phyloP scores from a whole-genome alignment of 139 green algal genomes.

The Coccomyxa sp. region DNA sequence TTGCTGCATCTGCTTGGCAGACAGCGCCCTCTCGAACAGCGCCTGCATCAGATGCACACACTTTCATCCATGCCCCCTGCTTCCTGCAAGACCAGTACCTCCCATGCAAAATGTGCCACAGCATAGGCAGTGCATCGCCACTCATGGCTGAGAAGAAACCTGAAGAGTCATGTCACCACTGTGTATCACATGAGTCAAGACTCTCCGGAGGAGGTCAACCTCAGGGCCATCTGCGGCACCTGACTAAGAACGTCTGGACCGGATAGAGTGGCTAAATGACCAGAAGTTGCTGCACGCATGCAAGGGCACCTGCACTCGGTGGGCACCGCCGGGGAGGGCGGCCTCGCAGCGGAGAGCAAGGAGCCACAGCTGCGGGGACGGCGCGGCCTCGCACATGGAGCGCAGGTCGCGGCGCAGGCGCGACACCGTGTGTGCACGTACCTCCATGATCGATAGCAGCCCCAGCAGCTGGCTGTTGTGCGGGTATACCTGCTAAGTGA shows the following conservation, averaged over 20 bases:
- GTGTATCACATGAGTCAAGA: too few relatives aligned
- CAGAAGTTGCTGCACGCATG: too few relatives aligned
- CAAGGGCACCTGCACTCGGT: constrained; percentile 13
- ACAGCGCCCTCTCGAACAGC: constrained; percentile 26
- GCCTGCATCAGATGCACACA: constrained; percentile 14
- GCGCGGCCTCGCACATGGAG: not conserved
- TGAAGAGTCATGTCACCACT: too few relatives aligned
- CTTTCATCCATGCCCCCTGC: not conserved
- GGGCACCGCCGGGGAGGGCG: not conserved
- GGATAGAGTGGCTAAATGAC: too few relatives aligned
- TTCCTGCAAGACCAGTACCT: too few relatives aligned
- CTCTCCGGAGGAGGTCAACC: too few relatives aligned
- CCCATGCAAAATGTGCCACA: not conserved
- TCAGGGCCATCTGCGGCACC: too few relatives aligned
- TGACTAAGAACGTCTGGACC: too few relatives aligned
- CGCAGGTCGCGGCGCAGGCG: constrained; percentile 38
- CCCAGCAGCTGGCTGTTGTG: constrained; percentile 29
- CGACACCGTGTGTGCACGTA: constrained; percentile 22
- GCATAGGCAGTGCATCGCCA: too few relatives aligned
- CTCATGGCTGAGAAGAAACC: too few relatives aligned
- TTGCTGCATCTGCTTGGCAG: constrained; percentile 13
- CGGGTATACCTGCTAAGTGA: constrained; percentile 33
- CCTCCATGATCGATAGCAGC: constrained; percentile 28
- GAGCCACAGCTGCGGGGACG: constrained; percentile 5
- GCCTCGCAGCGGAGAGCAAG: constrained; percentile 12